Evolutionary conservation across 2,329 filamentous ascomycete genomes (phyloP), one percentile per base, ranked within the genome.

Genomic region (Scedosporium boydii): DNA sequence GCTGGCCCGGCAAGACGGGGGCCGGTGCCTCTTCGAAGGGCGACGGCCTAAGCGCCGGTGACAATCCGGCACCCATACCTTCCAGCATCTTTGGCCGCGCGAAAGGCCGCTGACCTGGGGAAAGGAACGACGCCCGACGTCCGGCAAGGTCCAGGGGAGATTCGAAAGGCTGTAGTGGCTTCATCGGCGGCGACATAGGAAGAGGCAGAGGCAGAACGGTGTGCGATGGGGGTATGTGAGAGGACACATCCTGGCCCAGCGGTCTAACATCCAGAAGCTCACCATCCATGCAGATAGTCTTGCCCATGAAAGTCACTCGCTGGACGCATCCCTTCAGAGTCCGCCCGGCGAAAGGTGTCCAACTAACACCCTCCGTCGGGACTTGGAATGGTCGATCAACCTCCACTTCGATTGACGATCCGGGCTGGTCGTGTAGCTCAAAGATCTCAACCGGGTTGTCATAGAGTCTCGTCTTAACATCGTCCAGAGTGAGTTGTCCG

Each of bases 391-490:
- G 82, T 55, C 89, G 84, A 71, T 91, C 89, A 68, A 92, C 80
- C 74, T 92, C 89, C 23, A 90, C 82, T 77, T 93, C 89, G 42
- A 93, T 81, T 4, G 83, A 84, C 44, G 87, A 87, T 63, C 86
- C 86, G n/a, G 82, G 75, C 74, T 93, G 89, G 68, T 93, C 89
- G 67, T 93, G 89, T 59, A 93, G 82, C 77, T 93, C 89, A 68
- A 93, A 93, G 68, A 93, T 92, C 71, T 84, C 83, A 77, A 88
- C 89, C 2, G 89, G 89, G 71, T 91, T 92, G 70, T 90, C 87
- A 71, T 92, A 88, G 57, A 93, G 80, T 51, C 87, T 85, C 62
- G 76, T 71, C 70, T 84, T 87, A 71, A 93, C 82, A 70, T 93
- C 89, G 38, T 92, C 88, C 42, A 92, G 75, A 3, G 87, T 90